Evolutionary conservation across 163 green algal species (phyloP).

Genomic region (Chlorella variabilis): DNA sequence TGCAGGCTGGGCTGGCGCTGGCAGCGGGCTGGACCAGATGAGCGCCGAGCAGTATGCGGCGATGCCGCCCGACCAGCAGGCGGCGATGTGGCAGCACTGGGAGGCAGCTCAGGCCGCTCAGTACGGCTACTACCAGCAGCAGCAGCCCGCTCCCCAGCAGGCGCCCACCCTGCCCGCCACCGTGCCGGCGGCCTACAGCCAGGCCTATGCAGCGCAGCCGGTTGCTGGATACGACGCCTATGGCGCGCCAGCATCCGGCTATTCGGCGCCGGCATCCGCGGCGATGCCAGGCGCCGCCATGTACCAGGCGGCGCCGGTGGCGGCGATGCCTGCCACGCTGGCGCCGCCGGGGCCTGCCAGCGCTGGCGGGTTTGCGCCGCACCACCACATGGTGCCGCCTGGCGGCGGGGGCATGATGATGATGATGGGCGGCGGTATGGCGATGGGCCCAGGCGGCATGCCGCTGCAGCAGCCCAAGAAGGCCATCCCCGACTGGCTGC

Average conservation of each 20-base stretch:
- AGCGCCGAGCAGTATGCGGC: conserved; percentile 34
- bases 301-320: neutral
- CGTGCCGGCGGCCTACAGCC: neutral
- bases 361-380: neutral
- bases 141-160: conserved; percentile 3
- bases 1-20: neutral
- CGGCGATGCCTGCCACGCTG: neutral
- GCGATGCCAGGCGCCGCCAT: too few relatives aligned
- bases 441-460: neutral
- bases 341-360: neutral
- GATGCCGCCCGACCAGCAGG: conserved; percentile 42
- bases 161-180: neutral
- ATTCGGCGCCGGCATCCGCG: too few relatives aligned
- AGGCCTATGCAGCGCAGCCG: neutral
- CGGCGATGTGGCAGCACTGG: conserved; percentile 46
- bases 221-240: neutral
- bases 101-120: conserved; percentile 25
- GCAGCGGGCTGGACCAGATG: conserved; percentile 21
- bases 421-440: conserved; percentile 1
- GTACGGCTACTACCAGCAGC: conserved; percentile 32
- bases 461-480: conserved; percentile 18
- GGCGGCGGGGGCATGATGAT: neutral
- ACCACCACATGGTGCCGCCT: neutral
- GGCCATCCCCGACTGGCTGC: conserved; percentile 34
- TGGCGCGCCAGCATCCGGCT: conserved; percentile 13